Evolutionary conservation across 352 stramenopile genomes (phyloP), one percentile per base, ranked within the genome.

Genomic region (Pythium phragmiticola): DNA sequence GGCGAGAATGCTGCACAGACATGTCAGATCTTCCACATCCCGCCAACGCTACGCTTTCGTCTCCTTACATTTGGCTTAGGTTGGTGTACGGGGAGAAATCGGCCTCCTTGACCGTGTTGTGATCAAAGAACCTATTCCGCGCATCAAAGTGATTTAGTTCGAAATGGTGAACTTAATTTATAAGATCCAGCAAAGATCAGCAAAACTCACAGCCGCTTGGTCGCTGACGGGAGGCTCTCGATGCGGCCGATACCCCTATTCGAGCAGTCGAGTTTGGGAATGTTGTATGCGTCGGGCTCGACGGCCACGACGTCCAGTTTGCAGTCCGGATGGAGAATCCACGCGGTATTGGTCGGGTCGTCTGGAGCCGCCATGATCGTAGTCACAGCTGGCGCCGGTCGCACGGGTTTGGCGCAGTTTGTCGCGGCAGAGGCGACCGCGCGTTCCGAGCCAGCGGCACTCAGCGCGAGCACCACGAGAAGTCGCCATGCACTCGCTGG

Each of bases 261-360:
- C 6, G 57, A 51, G 41, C 54, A 68, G 9, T 56, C 14, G 21
- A 60, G 51, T 30, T 33, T 55, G n/a, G 7, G 7, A 16, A 14
- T 21, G 13, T 14, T n/a, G 41, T 54, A 39, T 5, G 37, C 17
- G 19, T 41, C 23, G n/a, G 7, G 8, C 12, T 34, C 28, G 12
- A 34, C 19, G 30, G 30, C n/a, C 16, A 45, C 19, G 13, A 59
- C 12, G 9, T 61, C 52, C 0, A 49, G 8, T 0, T 45, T 60
- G 60, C 70, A 77, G 39, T 77, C 50, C 7, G 66, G 47, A 21
- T 48, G 23, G 19, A 77, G 39, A 21, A 77, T 47, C 43, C 68
- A 61, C 37, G 70, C 70, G 16, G 57, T 56, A 46, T 23, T 63
- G 21, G 13, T 56, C 5, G 41, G 23, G 57, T 73, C 69, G 30